These are phyloP conservation scores for Marasmius oreades DNA, from an alignment of 1,284 basidiomycete genomes.

Conservation along the genomic window DNA sequence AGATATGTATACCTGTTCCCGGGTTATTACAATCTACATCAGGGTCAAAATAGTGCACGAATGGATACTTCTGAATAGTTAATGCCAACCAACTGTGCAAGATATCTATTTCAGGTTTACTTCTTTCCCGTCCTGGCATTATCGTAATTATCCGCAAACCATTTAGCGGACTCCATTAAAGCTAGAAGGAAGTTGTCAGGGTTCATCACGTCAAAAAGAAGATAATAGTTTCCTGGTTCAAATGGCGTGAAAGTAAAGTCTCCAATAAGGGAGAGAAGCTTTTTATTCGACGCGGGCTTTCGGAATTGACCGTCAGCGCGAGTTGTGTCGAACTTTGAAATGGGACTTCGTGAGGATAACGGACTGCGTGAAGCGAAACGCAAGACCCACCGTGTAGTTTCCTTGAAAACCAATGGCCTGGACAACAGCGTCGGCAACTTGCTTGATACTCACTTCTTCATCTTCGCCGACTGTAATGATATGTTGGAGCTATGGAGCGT, in stretches of 20 bases:
- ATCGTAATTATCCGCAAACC: slow-evolving; percentile 78
- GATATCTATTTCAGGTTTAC: no score
- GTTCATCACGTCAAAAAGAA: no score
- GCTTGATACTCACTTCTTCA: slow-evolving; percentile 86
- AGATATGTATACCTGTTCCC: no score
- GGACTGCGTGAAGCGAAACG: background rate
- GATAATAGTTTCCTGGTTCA: slow-evolving; percentile 45
- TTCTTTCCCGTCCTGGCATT: slow-evolving; percentile 53
- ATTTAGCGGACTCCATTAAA: slow-evolving; percentile 66
- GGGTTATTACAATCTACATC: no score
- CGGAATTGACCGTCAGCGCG: slow-evolving; percentile 86
- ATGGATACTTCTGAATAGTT: no score
- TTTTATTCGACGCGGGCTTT: slow-evolving; percentile 91
- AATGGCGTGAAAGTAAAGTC: slow-evolving; percentile 87
- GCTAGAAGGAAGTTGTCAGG: no score
- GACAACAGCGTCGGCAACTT: slow-evolving; percentile 82
- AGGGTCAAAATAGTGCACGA: no score
- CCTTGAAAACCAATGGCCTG: slow-evolving; percentile 73
- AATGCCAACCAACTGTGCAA: no score
- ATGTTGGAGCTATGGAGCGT: background rate
- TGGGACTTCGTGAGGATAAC: background rate
- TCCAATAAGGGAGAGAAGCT: slow-evolving; percentile 66
- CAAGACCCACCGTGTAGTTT: slow-evolving; percentile 53
- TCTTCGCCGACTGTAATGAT: slow-evolving; percentile 79
- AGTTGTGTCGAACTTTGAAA: slow-evolving; percentile 58